phyloP scores from a whole-genome alignment of 1,139 yeast genomes.

The Scheffersomyces segobiensis region DNA sequence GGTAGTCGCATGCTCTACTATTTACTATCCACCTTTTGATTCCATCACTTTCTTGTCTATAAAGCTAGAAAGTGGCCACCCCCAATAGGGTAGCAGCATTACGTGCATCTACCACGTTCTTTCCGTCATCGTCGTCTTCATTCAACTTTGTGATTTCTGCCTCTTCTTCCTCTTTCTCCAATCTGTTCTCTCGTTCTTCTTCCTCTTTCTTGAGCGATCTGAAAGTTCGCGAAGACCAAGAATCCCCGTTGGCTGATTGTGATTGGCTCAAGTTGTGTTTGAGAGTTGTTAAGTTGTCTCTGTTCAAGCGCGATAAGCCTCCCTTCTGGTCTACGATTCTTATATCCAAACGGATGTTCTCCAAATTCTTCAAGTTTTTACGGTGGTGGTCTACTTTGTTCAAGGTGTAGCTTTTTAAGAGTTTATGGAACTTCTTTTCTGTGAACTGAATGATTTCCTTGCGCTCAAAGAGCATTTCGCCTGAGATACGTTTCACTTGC shows the following conservation, averaged over 20 bases:
- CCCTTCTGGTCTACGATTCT: constrained; percentile 78
- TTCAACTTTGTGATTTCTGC: constrained; percentile 17
- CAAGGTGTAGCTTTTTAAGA: constrained; percentile 62
- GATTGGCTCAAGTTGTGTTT: constrained; percentile 51
- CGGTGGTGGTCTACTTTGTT: constrained; percentile 86
- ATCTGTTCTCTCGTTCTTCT: constrained; percentile 12
- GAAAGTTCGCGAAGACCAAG: constrained; percentile 66
- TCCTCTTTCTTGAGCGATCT: constrained; percentile 49
- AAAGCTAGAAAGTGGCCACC: constrained; percentile 61
- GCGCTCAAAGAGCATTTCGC: constrained; percentile 79
- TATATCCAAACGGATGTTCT: constrained; percentile 69
- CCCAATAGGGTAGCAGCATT: constrained; percentile 82
- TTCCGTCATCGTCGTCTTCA: constrained; percentile 22
- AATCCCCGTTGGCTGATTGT: constrained; percentile 54
- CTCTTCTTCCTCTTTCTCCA: constrained; percentile 23
- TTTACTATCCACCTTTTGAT: background rate
- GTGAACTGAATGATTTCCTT: constrained; percentile 56
- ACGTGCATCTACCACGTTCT: constrained; percentile 64
- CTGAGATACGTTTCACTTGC: constrained; percentile 80
- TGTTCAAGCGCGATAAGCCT: constrained; percentile 80
- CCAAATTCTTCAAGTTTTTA: constrained; percentile 73
- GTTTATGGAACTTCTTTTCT: constrained; percentile 53
- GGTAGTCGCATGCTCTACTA: background rate
- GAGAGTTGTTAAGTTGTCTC: constrained; percentile 58
- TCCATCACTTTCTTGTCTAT: background rate